Conservation (phyloP, 768 basidiomycete species). For the Leccinum incarnatum region DNA sequence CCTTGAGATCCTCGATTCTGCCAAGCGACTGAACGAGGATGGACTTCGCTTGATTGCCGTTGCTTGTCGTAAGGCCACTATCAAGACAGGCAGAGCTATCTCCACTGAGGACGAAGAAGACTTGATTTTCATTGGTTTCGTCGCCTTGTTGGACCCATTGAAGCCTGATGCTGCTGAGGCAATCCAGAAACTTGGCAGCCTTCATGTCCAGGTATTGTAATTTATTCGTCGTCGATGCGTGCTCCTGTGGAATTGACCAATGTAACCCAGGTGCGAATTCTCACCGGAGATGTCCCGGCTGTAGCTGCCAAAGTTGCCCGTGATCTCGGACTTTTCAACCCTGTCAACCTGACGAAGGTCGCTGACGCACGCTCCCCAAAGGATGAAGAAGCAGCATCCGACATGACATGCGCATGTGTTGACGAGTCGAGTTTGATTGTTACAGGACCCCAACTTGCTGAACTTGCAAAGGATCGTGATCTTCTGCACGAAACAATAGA, state of each 20-base stretch:
- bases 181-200: slow-evolving; percentile 25
- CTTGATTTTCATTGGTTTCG: slow-evolving; percentile 29
- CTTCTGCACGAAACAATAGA: slow-evolving; percentile 29
- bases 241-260: slow-evolving; percentile 6
- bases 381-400: slow-evolving; percentile 25
- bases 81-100: slow-evolving; percentile 18
- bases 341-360: slow-evolving; percentile 15
- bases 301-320: slow-evolving; percentile 39
- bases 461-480: slow-evolving; percentile 28
- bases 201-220: slow-evolving; percentile 29
- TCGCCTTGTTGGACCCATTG: slow-evolving; percentile 30
- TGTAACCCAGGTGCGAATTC: slow-evolving; percentile 30
- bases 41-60: slow-evolving; percentile 31
- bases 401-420: slow-evolving; percentile 3
- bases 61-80: slow-evolving; percentile 21
- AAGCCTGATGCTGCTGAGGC: slow-evolving; percentile 33
- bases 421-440: slow-evolving; percentile 27
- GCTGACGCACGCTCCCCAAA: slow-evolving; percentile 11
- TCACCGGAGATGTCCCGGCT: slow-evolving; percentile 34
- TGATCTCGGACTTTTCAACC: slow-evolving; percentile 33
- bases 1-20: slow-evolving; percentile 23
- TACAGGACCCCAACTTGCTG: slow-evolving; percentile 28
- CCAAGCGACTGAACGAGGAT: slow-evolving; percentile 30
- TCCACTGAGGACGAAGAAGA: slow-evolving; percentile 28
- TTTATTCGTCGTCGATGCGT: not conserved